A percentile compares a stretch with the other conserved stretches of the same genome.
Evolutionary conservation across 495 filamentous ascomycete species (phyloP).

Genomic region (Penicillium daleae): DNA sequence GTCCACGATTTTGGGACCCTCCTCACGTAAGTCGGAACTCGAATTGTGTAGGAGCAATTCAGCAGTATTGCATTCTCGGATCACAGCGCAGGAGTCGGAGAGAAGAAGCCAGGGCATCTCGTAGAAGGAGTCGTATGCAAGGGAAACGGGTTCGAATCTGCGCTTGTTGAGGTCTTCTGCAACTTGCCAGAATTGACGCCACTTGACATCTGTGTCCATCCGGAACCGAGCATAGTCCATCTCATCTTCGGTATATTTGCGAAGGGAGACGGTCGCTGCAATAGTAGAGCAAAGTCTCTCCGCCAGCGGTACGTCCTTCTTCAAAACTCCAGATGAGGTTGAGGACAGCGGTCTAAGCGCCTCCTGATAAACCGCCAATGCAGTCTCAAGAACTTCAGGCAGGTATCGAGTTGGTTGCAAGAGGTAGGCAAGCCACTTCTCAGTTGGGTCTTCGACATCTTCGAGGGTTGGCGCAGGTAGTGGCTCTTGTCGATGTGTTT

Average conservation of each 20-base stretch:
- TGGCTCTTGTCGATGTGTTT: slow-evolving; percentile 57
- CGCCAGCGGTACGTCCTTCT: slow-evolving; percentile 58
- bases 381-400: slow-evolving; percentile 77
- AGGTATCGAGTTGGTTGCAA: slow-evolving; percentile 81
- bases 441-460: slow-evolving; percentile 61
- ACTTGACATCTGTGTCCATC: slow-evolving; percentile 74
- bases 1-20: slow-evolving; percentile 42
- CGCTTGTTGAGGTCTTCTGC: slow-evolving; percentile 84
- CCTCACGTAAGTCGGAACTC: slow-evolving; percentile 34
- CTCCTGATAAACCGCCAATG: slow-evolving; percentile 72
- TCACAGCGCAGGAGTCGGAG: slow-evolving; percentile 74
- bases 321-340: slow-evolving; percentile 31
- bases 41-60: slow-evolving; percentile 65
- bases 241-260: slow-evolving; percentile 61
- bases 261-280: slow-evolving; percentile 62
- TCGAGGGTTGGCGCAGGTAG: slow-evolving; percentile 58
- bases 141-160: slow-evolving; percentile 73
- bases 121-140: slow-evolving; percentile 70
- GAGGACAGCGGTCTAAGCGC: slow-evolving; percentile 51
- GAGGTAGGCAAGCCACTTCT: slow-evolving; percentile 63
- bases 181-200: slow-evolving; percentile 86
- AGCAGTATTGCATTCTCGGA: slow-evolving; percentile 76
- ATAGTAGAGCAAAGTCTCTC: slow-evolving; percentile 72
- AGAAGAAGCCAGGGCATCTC: slow-evolving; percentile 82
- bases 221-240: slow-evolving; percentile 75